Percentiles rank a stretch among this genome's conserved stretches.
These are phyloP conservation scores for Annulohypoxylon truncatum DNA, from an alignment of 2,329 filamentous ascomycete genomes.

Conservation along the genomic window DNA sequence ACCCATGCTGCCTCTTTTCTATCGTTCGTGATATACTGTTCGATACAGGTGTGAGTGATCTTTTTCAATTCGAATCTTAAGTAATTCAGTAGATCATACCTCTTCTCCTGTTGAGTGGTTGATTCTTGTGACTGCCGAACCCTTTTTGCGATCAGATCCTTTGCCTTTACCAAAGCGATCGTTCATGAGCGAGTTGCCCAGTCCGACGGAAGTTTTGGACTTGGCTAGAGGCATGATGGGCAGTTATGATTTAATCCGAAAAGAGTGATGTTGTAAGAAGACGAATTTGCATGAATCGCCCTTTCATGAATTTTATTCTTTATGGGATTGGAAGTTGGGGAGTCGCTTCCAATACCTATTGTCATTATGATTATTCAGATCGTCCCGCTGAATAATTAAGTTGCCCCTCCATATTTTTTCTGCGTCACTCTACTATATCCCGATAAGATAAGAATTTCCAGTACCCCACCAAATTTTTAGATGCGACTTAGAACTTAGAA, in stretches of 20 bases:
- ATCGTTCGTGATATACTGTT: slow-evolving; percentile 87
- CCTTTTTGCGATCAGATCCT: slow-evolving; percentile 82
- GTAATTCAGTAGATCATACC: slow-evolving; percentile 52
- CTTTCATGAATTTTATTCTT: background rate
- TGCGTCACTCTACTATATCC: slow-evolving; percentile 45
- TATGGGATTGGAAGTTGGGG: slow-evolving; percentile 2
- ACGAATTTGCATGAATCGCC: background rate
- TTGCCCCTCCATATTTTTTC: slow-evolving; percentile 64
- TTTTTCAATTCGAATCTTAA: background rate
- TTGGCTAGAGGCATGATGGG: slow-evolving; percentile 75
- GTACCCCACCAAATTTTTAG: slow-evolving; percentile 49
- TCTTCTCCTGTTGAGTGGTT: slow-evolving; percentile 84
- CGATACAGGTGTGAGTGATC: slow-evolving; percentile 8
- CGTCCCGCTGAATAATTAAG: slow-evolving; percentile 50
- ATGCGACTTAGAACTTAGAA: slow-evolving; percentile 10
- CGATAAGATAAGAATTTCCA: slow-evolving; percentile 45
- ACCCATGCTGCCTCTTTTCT: slow-evolving; percentile 94
- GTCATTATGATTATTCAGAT: slow-evolving; percentile 17
- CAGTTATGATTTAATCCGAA: background rate
- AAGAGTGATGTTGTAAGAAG: background rate
- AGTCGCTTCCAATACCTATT: slow-evolving; percentile 15
- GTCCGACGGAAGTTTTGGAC: slow-evolving; percentile 92
- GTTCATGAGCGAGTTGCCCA: slow-evolving; percentile 98
- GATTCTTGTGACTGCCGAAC: slow-evolving; percentile 69
- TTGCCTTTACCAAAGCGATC: slow-evolving; percentile 97